Conservation (phyloP, 305 asterid genomes). For the Euphrasia arctica region DNA sequence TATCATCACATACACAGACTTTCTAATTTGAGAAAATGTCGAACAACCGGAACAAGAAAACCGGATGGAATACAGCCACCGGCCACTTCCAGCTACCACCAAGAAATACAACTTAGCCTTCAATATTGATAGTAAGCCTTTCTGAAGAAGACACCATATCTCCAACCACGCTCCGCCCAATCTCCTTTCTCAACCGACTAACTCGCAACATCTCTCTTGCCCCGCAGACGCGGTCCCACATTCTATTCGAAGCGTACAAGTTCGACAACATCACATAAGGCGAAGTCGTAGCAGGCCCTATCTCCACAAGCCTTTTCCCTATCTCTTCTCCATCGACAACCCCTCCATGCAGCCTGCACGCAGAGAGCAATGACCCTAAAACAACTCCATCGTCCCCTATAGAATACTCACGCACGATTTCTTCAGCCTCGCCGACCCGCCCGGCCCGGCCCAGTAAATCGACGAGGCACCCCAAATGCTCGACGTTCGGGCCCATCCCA, state of each 20-base stretch:
- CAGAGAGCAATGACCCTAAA: slow-evolving; percentile 69
- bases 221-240: slow-evolving; percentile 57
- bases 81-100: no score
- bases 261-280: slow-evolving; percentile 65
- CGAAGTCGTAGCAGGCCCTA: slow-evolving; percentile 47
- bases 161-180: slow-evolving; percentile 51
- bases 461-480: slow-evolving; percentile 65
- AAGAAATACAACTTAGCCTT: no score
- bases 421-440: slow-evolving; percentile 55
- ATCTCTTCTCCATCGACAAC: slow-evolving; percentile 46
- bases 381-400: slow-evolving; percentile 49
- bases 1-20: no score
- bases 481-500: slow-evolving; percentile 38
- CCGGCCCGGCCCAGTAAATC: slow-evolving; percentile 78
- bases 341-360: slow-evolving; percentile 56
- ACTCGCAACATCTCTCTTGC: slow-evolving; percentile 51
- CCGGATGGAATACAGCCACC: no score
- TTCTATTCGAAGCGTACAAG: slow-evolving; percentile 55
- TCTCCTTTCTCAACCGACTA: slow-evolving; percentile 61
- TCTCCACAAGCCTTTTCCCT: slow-evolving; percentile 46
- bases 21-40: no score
- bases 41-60: no score
- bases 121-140: no score
- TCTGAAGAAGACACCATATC: neutral
- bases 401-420: slow-evolving; percentile 35